Base-by-base conservation (phyloP, 345 rosid genomes). In the Eutrema japonicum region DNA sequence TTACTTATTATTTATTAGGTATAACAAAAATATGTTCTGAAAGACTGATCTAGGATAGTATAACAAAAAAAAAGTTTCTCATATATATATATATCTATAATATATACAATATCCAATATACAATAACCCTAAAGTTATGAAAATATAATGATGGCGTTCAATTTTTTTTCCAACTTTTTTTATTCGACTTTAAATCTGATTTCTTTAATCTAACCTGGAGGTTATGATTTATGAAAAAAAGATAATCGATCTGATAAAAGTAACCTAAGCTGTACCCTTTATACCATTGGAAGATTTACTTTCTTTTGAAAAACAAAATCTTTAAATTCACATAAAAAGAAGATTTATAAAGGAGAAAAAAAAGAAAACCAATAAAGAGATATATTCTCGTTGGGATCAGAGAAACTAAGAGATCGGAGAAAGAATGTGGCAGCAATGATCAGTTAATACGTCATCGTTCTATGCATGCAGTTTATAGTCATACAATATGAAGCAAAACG, bases 331-430 rank as follows among this genome's bases (percentile, higher is more conserved):
- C 80, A 65, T 77, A 50, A 77, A 77, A 77, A 77, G 80, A 77
- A 77, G 76, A 71, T 77, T 67, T 67, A 45, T 75, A 66, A 71
- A 76, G 72, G 56, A 76, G 37, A 30, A 43, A 64, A 18, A 22
- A 74, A 74, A 64, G 55, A 49, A 76, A 55, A 67, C 49, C 68
- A 61, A 50, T 50, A 72, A 71, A 76, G 74, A 62, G 76, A 69
- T 45, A 36, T 68, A 63, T 70, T 73, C 73, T 74, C 77, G 71
- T 85, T 58, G 88, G 88, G 88, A 85, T 85, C 81, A 68, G 84
- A 57, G 83, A 83, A 66, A 77, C 80, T 65, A 71, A 65, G 80
- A 77, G 77, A 77, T 77, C 77, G 61, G 59, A 78, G 80, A 74
- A 70, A 76, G 74, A 81, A 71, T 71, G 83, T 74, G 80, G 74